A percentile compares a stretch with the other conserved stretches of the same genome.
Evolutionary conservation across 176 grass and related monocot species (phyloP).

Genomic region (Musa itinerans): DNA sequence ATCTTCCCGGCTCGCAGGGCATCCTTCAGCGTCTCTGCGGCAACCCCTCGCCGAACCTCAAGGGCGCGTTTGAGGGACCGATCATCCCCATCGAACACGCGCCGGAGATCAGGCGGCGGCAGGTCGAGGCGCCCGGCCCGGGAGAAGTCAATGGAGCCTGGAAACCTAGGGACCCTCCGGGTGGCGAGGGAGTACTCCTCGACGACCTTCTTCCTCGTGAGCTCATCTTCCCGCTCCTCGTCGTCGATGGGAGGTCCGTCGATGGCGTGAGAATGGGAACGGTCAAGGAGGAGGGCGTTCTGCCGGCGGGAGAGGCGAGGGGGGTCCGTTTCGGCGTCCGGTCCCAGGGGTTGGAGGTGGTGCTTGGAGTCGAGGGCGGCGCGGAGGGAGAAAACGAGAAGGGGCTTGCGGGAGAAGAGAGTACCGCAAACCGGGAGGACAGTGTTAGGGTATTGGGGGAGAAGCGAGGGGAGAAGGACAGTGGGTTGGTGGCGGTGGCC

Average conservation of each 20-base stretch:
- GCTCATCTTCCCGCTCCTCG: slow-evolving; percentile 7
- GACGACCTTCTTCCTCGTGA: slow-evolving; percentile 29
- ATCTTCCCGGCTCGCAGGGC: slow-evolving; percentile 41
- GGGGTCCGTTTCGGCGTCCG: neutral
- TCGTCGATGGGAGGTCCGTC: neutral
- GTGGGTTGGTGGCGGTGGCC: neutral
- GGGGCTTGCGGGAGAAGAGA: neutral
- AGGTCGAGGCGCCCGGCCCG: neutral
- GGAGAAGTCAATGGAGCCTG: slow-evolving; percentile 49
- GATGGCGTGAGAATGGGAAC: slow-evolving; percentile 14
- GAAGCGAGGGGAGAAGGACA: slow-evolving; percentile 4
- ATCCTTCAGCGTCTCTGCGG: slow-evolving; percentile 42
- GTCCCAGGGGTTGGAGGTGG: neutral
- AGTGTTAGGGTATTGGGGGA: neutral
- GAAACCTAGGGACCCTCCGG: slow-evolving; percentile 54
- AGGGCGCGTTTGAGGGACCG: slow-evolving; percentile 49
- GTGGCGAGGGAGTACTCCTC: slow-evolving; percentile 61
- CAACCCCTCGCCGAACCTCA: slow-evolving; percentile 66
- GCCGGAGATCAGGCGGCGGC: neutral
- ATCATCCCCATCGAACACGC: slow-evolving; percentile 18
- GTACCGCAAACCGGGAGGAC: neutral
- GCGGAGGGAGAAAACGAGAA: neutral
- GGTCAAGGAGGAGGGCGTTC: slow-evolving; percentile 33
- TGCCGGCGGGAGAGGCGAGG: slow-evolving; percentile 36
- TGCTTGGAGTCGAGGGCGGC: neutral